Base-by-base conservation (phyloP, 768 basidiomycete genomes). In the Neoboletus magnificus region DNA sequence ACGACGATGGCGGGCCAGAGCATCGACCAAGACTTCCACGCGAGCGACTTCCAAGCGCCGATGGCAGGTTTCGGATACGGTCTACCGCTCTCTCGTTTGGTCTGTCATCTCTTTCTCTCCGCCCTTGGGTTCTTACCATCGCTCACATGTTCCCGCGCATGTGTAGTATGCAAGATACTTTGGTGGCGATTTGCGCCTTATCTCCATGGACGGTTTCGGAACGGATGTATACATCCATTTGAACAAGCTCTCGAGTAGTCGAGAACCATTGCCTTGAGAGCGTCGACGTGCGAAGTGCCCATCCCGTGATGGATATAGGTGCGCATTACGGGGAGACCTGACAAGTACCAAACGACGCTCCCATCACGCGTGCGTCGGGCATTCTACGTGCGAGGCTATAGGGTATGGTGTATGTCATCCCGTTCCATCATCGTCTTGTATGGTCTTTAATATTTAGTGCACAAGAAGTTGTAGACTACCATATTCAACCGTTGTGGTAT, bases 31-130 rank as follows among this genome's bases (percentile, higher is more conserved):
- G 84, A 91, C 59, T 90, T 93, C 64, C 82, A 66, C 22, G 67
- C 83, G 50, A 89, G 85, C 54, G 94, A 99, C 71, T 98, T 98
- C 73, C 90, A 93, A 69, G 97, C 97, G 2, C 97, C 97, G 1
- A 96, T 99, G 94, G 97, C 97, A 32, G 97, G 97, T 2, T 97
- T 91, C 62, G 91, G 93, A 11, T 98, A 98, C 68, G 97, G 97
- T 0, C 71, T 98, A 8, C 96, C 96, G 3, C 77, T 99, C 20
- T 94, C 92, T 44, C 76, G 96, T 73, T 72, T 99, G 80, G 91
- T 93, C 57, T 62, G 87, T 78, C 20, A 2, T 46, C 8, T 30
- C 40, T 53, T 37, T 22, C 29, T 55, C 46, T 81, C 95, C 60
- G 92, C 92, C 42, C 86, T 91, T 1, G 91, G 92, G 66, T 91